Base-by-base conservation (phyloP, 805 yeast genomes). In the Wickerhamomyces silvicola region DNA sequence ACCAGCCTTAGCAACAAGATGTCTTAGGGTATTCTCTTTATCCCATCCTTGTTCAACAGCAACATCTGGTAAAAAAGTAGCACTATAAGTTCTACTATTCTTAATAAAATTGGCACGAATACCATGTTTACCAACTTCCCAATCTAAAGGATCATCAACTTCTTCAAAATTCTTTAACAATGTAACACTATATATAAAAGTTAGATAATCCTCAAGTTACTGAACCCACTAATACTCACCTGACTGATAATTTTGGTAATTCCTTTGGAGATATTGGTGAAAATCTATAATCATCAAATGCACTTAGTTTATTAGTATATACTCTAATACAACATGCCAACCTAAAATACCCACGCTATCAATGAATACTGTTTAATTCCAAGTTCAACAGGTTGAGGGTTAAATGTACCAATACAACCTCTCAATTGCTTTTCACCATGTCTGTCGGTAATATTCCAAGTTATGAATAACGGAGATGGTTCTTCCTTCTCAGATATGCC, bases 341-440 rank as follows among this genome's bases (percentile, higher is more conserved):
- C 5, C 28, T 17, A 2, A 34, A 23, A n/a, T 14, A 39, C 56
- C 36, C 34, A 52, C 27, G 88, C 77, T 22, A 68, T 58, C 12
- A 80, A 32, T 0, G 95, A 67, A 50, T 78, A 90, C 23, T 66
- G 64, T 15, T 60, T 53, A 4, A 87, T 67, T 0, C 92, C 95
- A 1, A 49, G 31, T 12, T 68, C 76, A 2, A 83, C 44, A 0
- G 69, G 64, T 35, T 70, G 54, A 11, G 70, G 59, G 13, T 66
- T 61, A 53, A 92, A 92, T 0, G 95, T 88, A 2, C 98, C 98
- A 33, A 90, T 92, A 51, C 98, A 90, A 0, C 98, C 98, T 26
- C 97, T 64, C 29, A 90, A 61, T 10, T 62, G 58, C 17, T 57
- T 51, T 2, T 56, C 48, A 8, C 38, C 51, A 17, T 36, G 31